Conservation (phyloP, 2,329 filamentous ascomycete species). For the Xylariaceae sp. region DNA sequence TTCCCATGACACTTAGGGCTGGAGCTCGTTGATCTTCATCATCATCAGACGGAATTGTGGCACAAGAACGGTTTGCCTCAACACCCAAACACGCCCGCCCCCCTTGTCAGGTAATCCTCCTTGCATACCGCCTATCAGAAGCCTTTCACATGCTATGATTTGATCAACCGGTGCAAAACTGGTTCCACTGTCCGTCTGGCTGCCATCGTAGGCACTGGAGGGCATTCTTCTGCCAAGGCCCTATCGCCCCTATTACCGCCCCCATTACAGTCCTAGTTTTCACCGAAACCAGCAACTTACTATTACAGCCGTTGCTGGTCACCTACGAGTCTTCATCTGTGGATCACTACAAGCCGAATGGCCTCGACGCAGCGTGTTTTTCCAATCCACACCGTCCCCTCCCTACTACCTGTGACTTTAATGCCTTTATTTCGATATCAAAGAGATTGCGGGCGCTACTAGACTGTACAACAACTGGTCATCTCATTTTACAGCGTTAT, state of each 20-base stretch:
- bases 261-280: constrained; percentile 19
- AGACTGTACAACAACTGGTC: neutral
- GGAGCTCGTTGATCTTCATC: neutral
- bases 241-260: neutral
- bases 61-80: constrained; percentile 9
- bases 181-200: neutral
- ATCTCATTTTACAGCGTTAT: neutral
- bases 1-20: constrained; percentile 1
- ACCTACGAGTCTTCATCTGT: neutral
- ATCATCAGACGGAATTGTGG: constrained; percentile 7
- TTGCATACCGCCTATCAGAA: constrained; percentile 13
- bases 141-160: constrained; percentile 9
- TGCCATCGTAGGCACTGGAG: neutral
- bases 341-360: neutral
- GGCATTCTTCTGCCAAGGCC: neutral
- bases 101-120: constrained; percentile 15
- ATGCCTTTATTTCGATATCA: neutral
- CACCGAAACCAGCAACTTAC: constrained; percentile 11
- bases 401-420: neutral
- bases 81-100: neutral
- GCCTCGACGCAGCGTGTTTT: neutral
- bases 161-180: neutral
- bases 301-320: neutral
- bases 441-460: neutral
- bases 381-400: neutral